Conservation (phyloP, 73 alveolate genomes). For the Symbiodinium pilosum region DNA sequence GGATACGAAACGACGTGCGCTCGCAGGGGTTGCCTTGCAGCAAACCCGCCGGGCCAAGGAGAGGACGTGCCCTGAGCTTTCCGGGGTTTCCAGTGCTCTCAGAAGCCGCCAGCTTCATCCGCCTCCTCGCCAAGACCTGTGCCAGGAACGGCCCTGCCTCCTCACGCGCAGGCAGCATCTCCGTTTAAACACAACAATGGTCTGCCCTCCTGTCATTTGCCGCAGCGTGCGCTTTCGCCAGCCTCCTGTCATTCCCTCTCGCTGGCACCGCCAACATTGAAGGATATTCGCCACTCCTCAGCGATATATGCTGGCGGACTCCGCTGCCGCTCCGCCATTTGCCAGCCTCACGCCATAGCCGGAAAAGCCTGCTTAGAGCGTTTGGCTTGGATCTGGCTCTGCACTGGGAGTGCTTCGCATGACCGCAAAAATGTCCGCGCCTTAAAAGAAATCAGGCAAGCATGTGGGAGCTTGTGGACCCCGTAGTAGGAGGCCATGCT, state of each 20-base stretch:
- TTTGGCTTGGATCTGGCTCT: not conserved
- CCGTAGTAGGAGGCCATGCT: too few species aligned
- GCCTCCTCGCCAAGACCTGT: not conserved
- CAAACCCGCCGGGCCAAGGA: too few species aligned
- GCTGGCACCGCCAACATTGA: not conserved
- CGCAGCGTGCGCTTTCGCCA: not conserved
- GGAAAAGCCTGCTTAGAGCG: not conserved
- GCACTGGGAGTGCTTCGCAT: not conserved
- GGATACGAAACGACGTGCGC: too few species aligned
- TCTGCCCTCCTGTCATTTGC: not conserved
- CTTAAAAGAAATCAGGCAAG: not conserved
- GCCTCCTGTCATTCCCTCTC: not conserved
- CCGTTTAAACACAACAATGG: not conserved
- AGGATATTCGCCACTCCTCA: not conserved
- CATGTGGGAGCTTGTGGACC: not conserved
- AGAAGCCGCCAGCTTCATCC: too few species aligned
- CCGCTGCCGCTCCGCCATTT: not conserved
- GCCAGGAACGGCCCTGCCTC: too few species aligned
- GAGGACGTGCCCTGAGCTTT: too few species aligned
- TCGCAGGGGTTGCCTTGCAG: too few species aligned
- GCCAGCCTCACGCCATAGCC: not conserved
- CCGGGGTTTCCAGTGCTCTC: too few species aligned
- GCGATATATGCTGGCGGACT: not conserved
- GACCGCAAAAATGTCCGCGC: not conserved
- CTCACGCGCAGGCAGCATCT: not conserved